phyloP scores from a whole-genome alignment of 441 rosid species.

The Corymbia citriodora region DNA sequence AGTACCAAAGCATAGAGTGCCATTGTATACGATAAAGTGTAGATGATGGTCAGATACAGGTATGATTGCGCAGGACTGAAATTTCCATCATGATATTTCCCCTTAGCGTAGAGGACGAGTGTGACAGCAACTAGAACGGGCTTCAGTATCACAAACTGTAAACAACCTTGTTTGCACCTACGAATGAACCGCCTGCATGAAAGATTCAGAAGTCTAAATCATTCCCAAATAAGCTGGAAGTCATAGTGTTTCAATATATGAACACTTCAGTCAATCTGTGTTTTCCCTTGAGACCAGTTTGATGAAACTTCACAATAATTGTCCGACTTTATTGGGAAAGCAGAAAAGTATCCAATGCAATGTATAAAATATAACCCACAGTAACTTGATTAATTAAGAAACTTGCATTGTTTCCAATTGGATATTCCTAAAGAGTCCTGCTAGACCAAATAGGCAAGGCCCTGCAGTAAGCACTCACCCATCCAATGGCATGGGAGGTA shows the following conservation, averaged over 20 bases:
- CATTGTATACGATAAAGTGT: slow-evolving; percentile 86
- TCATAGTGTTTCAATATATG: not conserved
- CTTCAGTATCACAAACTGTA: slow-evolving; percentile 95
- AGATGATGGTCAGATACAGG: slow-evolving; percentile 89
- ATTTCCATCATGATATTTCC: slow-evolving; percentile 93
- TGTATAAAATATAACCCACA: not conserved
- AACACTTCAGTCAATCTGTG: not conserved
- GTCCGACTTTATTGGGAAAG: not conserved
- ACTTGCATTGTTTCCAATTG: not conserved
- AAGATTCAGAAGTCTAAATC: not conserved
- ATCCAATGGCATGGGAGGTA: slow-evolving; percentile 75
- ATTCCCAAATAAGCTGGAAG: not conserved
- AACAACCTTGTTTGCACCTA: slow-evolving; percentile 96
- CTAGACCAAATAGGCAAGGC: not conserved
- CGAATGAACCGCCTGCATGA: slow-evolving; percentile 82
- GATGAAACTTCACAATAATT: not conserved
- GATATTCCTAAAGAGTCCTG: not conserved
- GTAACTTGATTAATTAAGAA: not conserved
- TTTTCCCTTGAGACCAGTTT: not conserved
- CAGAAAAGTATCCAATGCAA: not conserved
- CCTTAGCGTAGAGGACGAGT: slow-evolving; percentile 80
- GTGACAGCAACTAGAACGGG: slow-evolving; percentile 83
- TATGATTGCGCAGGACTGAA: slow-evolving; percentile 87
- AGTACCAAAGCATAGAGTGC: slow-evolving; percentile 86
- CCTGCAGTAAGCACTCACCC: slow-evolving; percentile 57